These are phyloP conservation scores for Madurella fahalii DNA, from an alignment of 2,329 filamentous ascomycete species.

Conservation along the genomic window DNA sequence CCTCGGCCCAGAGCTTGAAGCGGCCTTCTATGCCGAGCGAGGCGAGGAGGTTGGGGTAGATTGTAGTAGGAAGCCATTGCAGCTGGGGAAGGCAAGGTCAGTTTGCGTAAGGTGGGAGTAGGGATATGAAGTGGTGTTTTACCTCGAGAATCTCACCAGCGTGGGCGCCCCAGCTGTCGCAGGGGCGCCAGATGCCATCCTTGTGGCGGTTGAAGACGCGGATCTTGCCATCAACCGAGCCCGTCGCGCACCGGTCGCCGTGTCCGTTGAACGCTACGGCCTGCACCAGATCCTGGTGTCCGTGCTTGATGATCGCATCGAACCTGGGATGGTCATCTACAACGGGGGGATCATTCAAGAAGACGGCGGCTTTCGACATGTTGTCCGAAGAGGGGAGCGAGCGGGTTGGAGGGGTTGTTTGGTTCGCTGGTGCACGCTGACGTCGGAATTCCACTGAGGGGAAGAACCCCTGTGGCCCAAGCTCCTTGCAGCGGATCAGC, in stretches of 20 bases:
- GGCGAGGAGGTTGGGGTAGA: conserved; percentile 79
- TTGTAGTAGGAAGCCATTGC: conserved; percentile 88
- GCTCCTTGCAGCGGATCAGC: conserved; percentile 14
- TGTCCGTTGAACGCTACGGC: conserved; percentile 89
- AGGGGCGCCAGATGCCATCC: conserved; percentile 71
- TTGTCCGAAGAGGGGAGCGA: conserved; percentile 1
- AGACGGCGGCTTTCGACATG: conserved; percentile 26
- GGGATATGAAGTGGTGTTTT: conserved; percentile 38
- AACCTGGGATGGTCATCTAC: conserved; percentile 46
- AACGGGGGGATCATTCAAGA: conserved; percentile 28
- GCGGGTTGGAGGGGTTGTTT: neutral
- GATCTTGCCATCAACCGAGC: conserved; percentile 87
- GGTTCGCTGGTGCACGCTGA: neutral
- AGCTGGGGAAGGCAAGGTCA: conserved; percentile 50
- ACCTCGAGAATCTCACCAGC: conserved; percentile 87
- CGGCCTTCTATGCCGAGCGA: conserved; percentile 86
- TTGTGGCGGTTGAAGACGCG: conserved; percentile 85
- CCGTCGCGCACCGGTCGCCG: conserved; percentile 85
- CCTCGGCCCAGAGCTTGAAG: conserved; percentile 90
- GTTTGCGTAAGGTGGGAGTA: neutral
- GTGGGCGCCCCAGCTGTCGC: conserved; percentile 86
- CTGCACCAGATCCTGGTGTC: conserved; percentile 75
- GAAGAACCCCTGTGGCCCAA: conserved; percentile 19
- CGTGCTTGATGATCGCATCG: conserved; percentile 63
- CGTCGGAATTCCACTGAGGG: neutral